phyloP scores from a whole-genome alignment of 2,329 filamentous ascomycete genomes.

The Epichloe gansuensis region DNA sequence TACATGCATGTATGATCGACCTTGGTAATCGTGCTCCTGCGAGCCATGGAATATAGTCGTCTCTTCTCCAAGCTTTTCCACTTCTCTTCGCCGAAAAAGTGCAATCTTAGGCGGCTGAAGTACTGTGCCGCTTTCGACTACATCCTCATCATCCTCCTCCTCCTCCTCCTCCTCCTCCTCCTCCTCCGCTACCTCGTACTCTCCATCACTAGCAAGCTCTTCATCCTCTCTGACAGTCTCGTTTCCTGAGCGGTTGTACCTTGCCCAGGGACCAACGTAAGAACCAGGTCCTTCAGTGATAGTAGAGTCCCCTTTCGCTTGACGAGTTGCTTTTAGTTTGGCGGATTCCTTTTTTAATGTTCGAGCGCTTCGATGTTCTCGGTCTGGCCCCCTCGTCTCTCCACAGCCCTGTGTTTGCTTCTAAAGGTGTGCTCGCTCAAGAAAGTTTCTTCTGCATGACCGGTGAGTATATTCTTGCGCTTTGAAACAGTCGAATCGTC shows the following conservation, averaged over 20 bases:
- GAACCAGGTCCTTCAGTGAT: slow-evolving; percentile 77
- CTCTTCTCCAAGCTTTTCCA: slow-evolving; percentile 55
- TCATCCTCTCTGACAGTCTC: slow-evolving; percentile 64
- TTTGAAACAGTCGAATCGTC: slow-evolving; percentile 49
- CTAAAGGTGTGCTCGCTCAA: slow-evolving; percentile 88
- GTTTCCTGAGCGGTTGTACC: slow-evolving; percentile 60
- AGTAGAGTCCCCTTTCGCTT: slow-evolving; percentile 72
- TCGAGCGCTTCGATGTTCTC: slow-evolving; percentile 40
- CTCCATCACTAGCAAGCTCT: slow-evolving; percentile 65
- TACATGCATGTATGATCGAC: slow-evolving; percentile 94
- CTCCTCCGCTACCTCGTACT: slow-evolving; percentile 66
- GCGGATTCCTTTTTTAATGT: slow-evolving; percentile 61
- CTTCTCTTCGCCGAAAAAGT: slow-evolving; percentile 43
- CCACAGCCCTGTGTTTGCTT: slow-evolving; percentile 72
- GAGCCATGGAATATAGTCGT: slow-evolving; percentile 79
- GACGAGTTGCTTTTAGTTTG: slow-evolving; percentile 58
- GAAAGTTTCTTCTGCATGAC: slow-evolving; percentile 75
- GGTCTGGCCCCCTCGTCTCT: slow-evolving; percentile 48
- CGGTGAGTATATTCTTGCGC: slow-evolving; percentile 74
- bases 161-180: slow-evolving; percentile 68
- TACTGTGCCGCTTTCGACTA: slow-evolving; percentile 52
- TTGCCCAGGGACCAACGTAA: slow-evolving; percentile 93
- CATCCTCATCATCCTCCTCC: too few relatives aligned
- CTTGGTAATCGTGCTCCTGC: slow-evolving; percentile 82
- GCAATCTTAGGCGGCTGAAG: slow-evolving; percentile 43